Percentiles rank a stretch among this genome's conserved stretches.
Evolutionary conservation across 1,284 basidiomycete genomes (phyloP).

Genomic region (Earliella scabrosa): DNA sequence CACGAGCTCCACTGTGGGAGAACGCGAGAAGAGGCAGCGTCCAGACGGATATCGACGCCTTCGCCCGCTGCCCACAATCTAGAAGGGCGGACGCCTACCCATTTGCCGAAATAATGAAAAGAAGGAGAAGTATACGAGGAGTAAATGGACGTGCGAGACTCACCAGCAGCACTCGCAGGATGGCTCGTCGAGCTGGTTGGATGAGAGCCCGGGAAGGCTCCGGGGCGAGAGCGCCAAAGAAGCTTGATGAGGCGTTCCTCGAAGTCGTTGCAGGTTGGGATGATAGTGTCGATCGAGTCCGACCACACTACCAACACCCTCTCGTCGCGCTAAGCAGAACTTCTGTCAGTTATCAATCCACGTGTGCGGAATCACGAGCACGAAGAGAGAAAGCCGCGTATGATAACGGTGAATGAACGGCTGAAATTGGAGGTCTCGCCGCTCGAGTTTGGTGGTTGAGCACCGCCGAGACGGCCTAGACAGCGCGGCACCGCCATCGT

Average conservation of each 20-base stretch:
- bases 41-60: too few species aligned
- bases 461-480: too few species aligned
- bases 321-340: slow-evolving; percentile 62
- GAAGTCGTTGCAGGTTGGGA: slow-evolving; percentile 73
- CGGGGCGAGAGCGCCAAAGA: slow-evolving; percentile 58
- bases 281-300: slow-evolving; percentile 72
- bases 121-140: background rate
- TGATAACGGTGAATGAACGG: too few species aligned
- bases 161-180: slow-evolving; percentile 32
- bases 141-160: background rate
- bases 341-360: background rate
- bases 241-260: slow-evolving; percentile 82
- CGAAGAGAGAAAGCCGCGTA: too few species aligned
- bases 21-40: too few species aligned
- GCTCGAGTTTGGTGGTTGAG: too few species aligned
- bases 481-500: too few species aligned
- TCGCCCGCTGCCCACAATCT: background rate
- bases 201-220: slow-evolving; percentile 26
- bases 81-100: too few species aligned
- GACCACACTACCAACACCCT: slow-evolving; percentile 80
- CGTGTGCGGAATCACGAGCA: too few species aligned
- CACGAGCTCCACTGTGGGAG: too few species aligned
- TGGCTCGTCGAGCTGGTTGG: slow-evolving; percentile 31
- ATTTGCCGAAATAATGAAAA: too few species aligned
- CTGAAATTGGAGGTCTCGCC: too few species aligned